Percentiles rank a stretch among this genome's conserved stretches.
Conservation (phyloP, 108 stramenopile genomes). For the Stephanodiscus triporus region DNA sequence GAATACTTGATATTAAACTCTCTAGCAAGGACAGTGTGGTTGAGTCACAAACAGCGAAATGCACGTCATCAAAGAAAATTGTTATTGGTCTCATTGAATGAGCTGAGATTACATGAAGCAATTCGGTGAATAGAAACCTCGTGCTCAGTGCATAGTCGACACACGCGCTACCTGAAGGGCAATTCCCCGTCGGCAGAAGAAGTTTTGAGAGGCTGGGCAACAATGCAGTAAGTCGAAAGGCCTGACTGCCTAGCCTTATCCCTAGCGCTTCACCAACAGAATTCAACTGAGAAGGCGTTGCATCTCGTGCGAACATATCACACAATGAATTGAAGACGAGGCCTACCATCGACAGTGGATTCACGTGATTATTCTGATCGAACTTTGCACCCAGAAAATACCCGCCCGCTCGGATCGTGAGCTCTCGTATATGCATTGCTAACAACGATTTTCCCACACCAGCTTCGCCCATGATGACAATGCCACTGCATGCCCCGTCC, state of each 20-base stretch:
- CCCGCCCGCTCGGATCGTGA: not conserved
- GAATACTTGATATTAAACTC: slow-evolving; percentile 13
- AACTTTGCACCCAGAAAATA: slow-evolving; percentile 32
- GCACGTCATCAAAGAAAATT: slow-evolving; percentile 24
- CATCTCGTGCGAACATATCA: slow-evolving; percentile 13
- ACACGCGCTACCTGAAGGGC: not conserved
- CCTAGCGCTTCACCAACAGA: not conserved
- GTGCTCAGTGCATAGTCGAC: slow-evolving; percentile 17
- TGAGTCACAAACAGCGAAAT: slow-evolving; percentile 26
- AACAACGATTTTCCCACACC: slow-evolving; percentile 42
- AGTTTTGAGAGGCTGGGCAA: slow-evolving; percentile 24
- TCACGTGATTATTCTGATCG: slow-evolving; percentile 25
- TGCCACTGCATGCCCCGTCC: slow-evolving; percentile 1
- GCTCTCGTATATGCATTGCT: slow-evolving; percentile 11
- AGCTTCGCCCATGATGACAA: slow-evolving; percentile 19
- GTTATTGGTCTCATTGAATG: slow-evolving; percentile 13
- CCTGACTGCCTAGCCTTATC: slow-evolving; percentile 1
- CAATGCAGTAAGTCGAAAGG: slow-evolving; percentile 4
- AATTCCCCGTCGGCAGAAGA: not conserved
- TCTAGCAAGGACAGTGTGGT: slow-evolving; percentile 17
- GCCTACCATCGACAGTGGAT: slow-evolving; percentile 19
- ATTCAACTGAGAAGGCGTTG: slow-evolving; percentile 9
- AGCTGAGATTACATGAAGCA: slow-evolving; percentile 4
- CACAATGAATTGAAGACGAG: slow-evolving; percentile 20
- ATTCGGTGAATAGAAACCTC: slow-evolving; percentile 18